Evolutionary conservation across 2,329 filamentous ascomycete genomes (phyloP).

Genomic region (Alternaria tenuissima): DNA sequence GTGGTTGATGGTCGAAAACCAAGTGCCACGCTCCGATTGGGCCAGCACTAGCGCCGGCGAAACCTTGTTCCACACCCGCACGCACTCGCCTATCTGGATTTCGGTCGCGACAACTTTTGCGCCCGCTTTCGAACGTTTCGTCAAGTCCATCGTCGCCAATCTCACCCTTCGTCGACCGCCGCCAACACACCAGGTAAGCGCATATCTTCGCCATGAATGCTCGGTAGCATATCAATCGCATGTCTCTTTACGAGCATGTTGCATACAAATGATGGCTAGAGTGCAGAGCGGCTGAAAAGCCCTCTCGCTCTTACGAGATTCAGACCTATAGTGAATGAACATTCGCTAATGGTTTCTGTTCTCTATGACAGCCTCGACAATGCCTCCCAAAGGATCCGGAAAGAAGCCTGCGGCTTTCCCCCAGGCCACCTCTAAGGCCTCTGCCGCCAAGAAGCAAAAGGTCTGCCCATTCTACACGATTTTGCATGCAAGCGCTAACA

Average conservation of each 20-base stretch:
- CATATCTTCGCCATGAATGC: conserved; percentile 39
- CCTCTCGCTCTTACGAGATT: conserved; percentile 51
- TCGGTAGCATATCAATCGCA: conserved; percentile 45
- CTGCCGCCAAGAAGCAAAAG: conserved; percentile 95
- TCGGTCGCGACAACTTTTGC: conserved; percentile 27
- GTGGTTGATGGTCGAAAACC: conserved; percentile 6
- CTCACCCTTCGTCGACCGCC: conserved; percentile 45
- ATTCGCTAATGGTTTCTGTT: conserved; percentile 97
- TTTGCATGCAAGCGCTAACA: conserved; percentile 30
- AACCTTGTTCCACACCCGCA: conserved; percentile 14
- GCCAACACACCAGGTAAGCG: conserved; percentile 50
- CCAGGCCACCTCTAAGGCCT: conserved; percentile 66
- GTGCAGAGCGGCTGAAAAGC: conserved; percentile 48
- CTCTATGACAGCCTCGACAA: conserved; percentile 97
- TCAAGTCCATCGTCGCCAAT: conserved; percentile 36
- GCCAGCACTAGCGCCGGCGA: conserved; percentile 24
- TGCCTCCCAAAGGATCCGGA: conserved; percentile 82
- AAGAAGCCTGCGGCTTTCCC: conserved; percentile 84
- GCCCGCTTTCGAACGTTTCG: conserved; percentile 19
- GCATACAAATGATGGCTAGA: conserved; percentile 50
- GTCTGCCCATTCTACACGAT: conserved; percentile 59
- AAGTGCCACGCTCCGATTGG: conserved; percentile 22
- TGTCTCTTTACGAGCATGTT: conserved; percentile 41
- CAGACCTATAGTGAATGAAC: conserved; percentile 66
- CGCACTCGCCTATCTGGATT: conserved; percentile 32